Evolutionary conservation across 805 yeast species (phyloP), one percentile per base, ranked within the genome.

Genomic region (Kodamaea neixiangensis): DNA sequence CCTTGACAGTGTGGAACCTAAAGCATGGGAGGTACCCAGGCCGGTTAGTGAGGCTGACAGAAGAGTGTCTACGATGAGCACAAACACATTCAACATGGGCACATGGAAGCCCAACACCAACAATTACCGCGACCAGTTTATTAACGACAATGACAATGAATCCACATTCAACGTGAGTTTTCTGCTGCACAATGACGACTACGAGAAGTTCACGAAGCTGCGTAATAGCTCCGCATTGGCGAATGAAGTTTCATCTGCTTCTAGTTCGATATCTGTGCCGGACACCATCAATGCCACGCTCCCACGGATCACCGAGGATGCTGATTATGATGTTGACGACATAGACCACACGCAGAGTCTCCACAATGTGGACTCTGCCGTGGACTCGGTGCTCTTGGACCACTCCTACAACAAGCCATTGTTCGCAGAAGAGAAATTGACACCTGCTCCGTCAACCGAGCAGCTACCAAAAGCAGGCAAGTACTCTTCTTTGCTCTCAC

Each of bases 21-120:
- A 43, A 29, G 5, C 18, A 14, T 5, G 41, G 47, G 21, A 34
- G 9, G 5, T 10, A 18, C 38, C 46, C 18, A 44, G 20, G 14
- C 39, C 22, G 15, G 35, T 18, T 7, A 41, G 21, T 20, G 50
- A 34, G 3, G 40, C 33, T 11, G 48, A 45, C 17, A 40, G 76
- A 51, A 56, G 75, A 47, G 67, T 56, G 9, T 72, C 77, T 1
- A 65, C 75, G 7, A 62, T 65, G 62, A 60, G 58, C 49, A 57
- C 54, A 37, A 58, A 31, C 54, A 73, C 73, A 1, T 64, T 80
- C 40, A 77, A 72, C 50, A 68, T 80, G 67, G 84, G 83, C 2
- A 67, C 67, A 21, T 83, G 88, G 87, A 77, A 75, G 59, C 87
- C 87, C 1, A 79, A 82, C 57, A 82, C 86, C 7, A 71, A 67